phyloP scores from a whole-genome alignment of 139 green algal genomes.

The Dunaliella sp. region DNA sequence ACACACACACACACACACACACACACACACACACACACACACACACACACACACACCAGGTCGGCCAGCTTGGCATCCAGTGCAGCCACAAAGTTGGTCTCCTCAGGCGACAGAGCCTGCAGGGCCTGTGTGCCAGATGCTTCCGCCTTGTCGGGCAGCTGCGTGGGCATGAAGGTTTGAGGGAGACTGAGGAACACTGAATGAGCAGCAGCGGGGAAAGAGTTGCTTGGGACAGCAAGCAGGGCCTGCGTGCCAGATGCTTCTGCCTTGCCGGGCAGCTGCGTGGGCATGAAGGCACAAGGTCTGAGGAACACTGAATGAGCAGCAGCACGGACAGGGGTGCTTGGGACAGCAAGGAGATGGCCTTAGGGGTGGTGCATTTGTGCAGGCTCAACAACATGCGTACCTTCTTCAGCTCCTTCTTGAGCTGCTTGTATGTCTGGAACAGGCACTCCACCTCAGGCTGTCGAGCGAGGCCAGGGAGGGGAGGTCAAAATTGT shows the following conservation, averaged over 20 bases:
- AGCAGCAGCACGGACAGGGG: too few species aligned
- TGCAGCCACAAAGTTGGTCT: slow-evolving; percentile 45
- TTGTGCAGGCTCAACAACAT: neutral
- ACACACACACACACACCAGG: slow-evolving; percentile 44
- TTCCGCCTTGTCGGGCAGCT: neutral
- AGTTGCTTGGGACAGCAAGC: neutral
- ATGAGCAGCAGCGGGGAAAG: neutral
- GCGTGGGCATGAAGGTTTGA: too few species aligned
- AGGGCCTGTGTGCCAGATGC: neutral
- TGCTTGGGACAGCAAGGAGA: too few species aligned
- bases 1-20: too few species aligned
- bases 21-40: too few species aligned
- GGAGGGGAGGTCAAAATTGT: neutral
- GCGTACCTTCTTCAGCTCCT: slow-evolving; percentile 37
- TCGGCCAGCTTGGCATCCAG: slow-evolving; percentile 54
- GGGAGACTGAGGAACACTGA: too few species aligned
- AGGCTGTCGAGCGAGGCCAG: slow-evolving; percentile 15
- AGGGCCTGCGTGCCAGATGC: neutral
- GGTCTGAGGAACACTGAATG: too few species aligned
- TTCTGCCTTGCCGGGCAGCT: neutral
- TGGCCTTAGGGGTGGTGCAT: too few species aligned
- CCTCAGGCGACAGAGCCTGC: slow-evolving; percentile 32
- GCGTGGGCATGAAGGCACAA: too few species aligned
- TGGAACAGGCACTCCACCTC: slow-evolving; percentile 65
- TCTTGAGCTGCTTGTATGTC: slow-evolving; percentile 73